phyloP scores from a whole-genome alignment of 2,329 filamentous ascomycete species.

The Xylariaceae sp. region DNA sequence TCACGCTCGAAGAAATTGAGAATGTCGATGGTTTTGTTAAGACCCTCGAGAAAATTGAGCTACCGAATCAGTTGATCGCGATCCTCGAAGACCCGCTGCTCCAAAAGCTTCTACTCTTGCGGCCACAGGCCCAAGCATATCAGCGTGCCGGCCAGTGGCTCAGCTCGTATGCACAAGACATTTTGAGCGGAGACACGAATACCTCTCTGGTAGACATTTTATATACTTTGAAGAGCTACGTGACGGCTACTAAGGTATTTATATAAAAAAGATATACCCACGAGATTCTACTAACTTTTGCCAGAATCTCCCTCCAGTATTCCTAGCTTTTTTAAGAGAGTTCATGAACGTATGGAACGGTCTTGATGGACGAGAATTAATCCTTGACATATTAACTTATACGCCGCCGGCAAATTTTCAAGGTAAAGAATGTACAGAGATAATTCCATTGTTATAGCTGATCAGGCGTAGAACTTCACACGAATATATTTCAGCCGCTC shows the following conservation, averaged over 20 bases:
- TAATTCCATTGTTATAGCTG: conserved; percentile 24
- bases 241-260: conserved; percentile 61
- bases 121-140: conserved; percentile 58
- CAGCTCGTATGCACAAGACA: conserved; percentile 60
- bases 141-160: conserved; percentile 66
- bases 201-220: conserved; percentile 61
- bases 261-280: no score
- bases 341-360: conserved; percentile 70
- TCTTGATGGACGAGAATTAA: conserved; percentile 53
- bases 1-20: conserved; percentile 80
- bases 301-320: conserved; percentile 52
- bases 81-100: conserved; percentile 77
- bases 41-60: conserved; percentile 77
- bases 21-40: conserved; percentile 71
- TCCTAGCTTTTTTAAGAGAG: conserved; percentile 55
- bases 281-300: conserved; percentile 17
- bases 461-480: conserved; percentile 55
- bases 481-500: conserved; percentile 55
- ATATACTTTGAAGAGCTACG: conserved; percentile 61
- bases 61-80: conserved; percentile 82
- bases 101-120: conserved; percentile 76
- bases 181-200: conserved; percentile 57
- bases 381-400: conserved; percentile 65
- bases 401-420: conserved; percentile 61
- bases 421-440: conserved; percentile 47